These are phyloP conservation scores for Lenzites betulinus DNA, from an alignment of 768 basidiomycete genomes.

Conservation along the genomic window DNA sequence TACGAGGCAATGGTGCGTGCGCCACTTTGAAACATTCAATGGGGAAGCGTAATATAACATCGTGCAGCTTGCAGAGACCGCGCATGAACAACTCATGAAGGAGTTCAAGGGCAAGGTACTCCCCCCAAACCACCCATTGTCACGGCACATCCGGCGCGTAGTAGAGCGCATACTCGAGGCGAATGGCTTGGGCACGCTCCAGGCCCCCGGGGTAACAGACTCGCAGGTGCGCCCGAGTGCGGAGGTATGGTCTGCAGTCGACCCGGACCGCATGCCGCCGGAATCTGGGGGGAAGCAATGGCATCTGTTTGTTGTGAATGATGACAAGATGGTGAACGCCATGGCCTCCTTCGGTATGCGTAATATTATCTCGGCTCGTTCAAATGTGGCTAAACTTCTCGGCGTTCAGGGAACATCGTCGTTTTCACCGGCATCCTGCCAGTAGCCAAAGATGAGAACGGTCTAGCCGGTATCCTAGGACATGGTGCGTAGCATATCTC, in stretches of 20 bases:
- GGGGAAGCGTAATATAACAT: background rate
- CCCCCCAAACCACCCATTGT: slow-evolving; percentile 64
- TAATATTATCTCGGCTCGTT: slow-evolving; percentile 6
- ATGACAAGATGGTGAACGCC: slow-evolving; percentile 72
- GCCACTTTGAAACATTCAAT: background rate
- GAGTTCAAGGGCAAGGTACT: slow-evolving; percentile 60
- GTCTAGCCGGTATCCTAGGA: slow-evolving; percentile 79
- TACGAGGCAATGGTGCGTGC: slow-evolving; percentile 55
- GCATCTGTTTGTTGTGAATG: slow-evolving; percentile 80
- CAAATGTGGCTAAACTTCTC: background rate
- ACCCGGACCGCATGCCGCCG: slow-evolving; percentile 22
- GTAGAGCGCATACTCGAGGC: slow-evolving; percentile 68
- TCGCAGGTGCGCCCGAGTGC: slow-evolving; percentile 28
- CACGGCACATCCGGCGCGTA: slow-evolving; percentile 68
- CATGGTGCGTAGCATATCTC: slow-evolving; percentile 59
- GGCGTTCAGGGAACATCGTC: slow-evolving; percentile 62
- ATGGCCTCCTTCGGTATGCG: slow-evolving; percentile 67
- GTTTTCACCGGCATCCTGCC: slow-evolving; percentile 91
- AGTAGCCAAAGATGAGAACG: slow-evolving; percentile 73
- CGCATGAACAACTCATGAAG: slow-evolving; percentile 46
- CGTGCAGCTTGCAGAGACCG: slow-evolving; percentile 45
- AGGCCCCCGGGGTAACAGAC: slow-evolving; percentile 28
- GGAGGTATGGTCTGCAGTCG: slow-evolving; percentile 29
- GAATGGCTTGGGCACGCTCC: slow-evolving; percentile 69
- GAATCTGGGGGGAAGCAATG: slow-evolving; percentile 43